A percentile compares a stretch with the other conserved stretches of the same genome.
Evolutionary conservation across 2,329 filamentous ascomycete genomes (phyloP).

Genomic region (Chaetomium globosum): DNA sequence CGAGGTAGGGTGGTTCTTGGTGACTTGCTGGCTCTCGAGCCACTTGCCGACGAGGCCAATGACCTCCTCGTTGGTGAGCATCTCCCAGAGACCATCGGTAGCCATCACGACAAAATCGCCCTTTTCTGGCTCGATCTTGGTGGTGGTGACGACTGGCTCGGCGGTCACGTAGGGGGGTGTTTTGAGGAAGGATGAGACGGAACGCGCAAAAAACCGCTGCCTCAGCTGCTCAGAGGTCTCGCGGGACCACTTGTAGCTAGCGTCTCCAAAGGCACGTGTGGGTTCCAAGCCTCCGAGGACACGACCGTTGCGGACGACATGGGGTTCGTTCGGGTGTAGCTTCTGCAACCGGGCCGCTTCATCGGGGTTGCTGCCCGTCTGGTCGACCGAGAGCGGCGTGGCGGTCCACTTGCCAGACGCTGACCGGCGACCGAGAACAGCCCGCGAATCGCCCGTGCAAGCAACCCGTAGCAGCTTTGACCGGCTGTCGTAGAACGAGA

Average conservation of each 20-base stretch:
- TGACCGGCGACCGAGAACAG: slow-evolving; percentile 81
- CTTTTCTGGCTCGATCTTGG: slow-evolving; percentile 82
- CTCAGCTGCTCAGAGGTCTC: slow-evolving; percentile 84
- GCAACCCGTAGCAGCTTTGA: slow-evolving; percentile 89
- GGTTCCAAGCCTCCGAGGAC: slow-evolving; percentile 92
- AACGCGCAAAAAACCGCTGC: slow-evolving; percentile 82
- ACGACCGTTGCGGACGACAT: slow-evolving; percentile 85
- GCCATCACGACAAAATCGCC: slow-evolving; percentile 96
- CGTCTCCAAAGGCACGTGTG: slow-evolving; percentile 92
- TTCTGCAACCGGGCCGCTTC: slow-evolving; percentile 81
- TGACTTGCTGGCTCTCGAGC: slow-evolving; percentile 74
- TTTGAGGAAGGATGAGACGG: slow-evolving; percentile 73
- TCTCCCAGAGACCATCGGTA: slow-evolving; percentile 97
- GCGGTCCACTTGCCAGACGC: slow-evolving; percentile 88
- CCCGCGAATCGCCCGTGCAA: slow-evolving; percentile 94
- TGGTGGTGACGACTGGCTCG: slow-evolving; percentile 91
- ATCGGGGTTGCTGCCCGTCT: slow-evolving; percentile 85
- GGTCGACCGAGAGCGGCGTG: slow-evolving; percentile 85
- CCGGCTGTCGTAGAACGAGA: slow-evolving; percentile 92
- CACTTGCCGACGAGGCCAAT: slow-evolving; percentile 95
- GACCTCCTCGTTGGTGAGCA: slow-evolving; percentile 98
- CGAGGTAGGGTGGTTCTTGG: slow-evolving; percentile 51
- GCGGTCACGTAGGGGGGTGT: slow-evolving; percentile 97
- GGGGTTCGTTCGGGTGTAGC: slow-evolving; percentile 85
- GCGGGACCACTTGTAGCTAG: slow-evolving; percentile 91